Conservation (phyloP, 176 grass and related monocot species). For the Puya raimondii region DNA sequence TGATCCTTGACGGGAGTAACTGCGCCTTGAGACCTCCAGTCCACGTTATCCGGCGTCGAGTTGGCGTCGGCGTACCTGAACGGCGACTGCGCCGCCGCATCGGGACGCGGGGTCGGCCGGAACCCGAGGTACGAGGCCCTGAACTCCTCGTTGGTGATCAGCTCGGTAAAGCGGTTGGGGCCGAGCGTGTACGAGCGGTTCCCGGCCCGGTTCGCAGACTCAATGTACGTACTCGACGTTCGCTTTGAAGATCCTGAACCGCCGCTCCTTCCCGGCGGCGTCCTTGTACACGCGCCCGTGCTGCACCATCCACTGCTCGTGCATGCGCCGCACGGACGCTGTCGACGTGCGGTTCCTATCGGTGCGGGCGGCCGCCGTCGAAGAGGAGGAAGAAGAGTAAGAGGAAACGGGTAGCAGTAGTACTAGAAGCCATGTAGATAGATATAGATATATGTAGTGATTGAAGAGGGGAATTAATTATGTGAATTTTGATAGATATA, state of each 20-base stretch:
- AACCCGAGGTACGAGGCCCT: background rate
- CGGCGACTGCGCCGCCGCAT: background rate
- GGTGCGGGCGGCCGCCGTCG: too few species aligned
- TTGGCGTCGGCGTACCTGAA: background rate
- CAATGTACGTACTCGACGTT: background rate
- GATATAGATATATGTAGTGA: too few species aligned
- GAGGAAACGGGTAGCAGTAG: too few species aligned
- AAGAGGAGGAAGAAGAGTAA: too few species aligned
- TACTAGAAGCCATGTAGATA: too few species aligned
- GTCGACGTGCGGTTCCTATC: too few species aligned
- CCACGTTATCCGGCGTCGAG: background rate
- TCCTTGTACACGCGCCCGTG: background rate
- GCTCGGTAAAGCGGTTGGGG: background rate
- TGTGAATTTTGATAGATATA: too few species aligned
- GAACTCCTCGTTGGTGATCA: background rate
- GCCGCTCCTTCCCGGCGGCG: background rate
- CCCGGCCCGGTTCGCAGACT: background rate
- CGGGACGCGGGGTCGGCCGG: background rate
- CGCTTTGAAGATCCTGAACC: background rate
- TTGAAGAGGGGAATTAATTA: too few species aligned
- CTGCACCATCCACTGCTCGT: background rate
- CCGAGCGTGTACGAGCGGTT: background rate
- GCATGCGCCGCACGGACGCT: background rate
- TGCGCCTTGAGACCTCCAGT: conserved; percentile 13
- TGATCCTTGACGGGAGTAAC: conserved; percentile 14